Conservation (phyloP, 2,329 filamentous ascomycete species). For the Parastagonospora avenae region DNA sequence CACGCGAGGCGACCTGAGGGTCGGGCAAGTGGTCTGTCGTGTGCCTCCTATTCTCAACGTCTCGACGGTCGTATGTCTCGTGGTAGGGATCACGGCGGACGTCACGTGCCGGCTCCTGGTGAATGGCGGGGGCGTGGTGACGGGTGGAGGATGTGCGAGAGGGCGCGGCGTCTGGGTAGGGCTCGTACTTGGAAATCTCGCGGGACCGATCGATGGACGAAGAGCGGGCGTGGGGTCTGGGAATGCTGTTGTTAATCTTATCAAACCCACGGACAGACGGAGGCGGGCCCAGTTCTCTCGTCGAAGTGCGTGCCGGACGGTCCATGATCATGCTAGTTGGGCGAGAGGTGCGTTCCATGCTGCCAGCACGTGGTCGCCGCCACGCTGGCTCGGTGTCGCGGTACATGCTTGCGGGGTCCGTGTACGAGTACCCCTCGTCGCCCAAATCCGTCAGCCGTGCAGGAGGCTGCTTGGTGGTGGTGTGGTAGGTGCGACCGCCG, state of each 20-base stretch:
- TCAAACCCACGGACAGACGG: slow-evolving; percentile 74
- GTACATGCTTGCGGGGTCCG: slow-evolving; percentile 57
- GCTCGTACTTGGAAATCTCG: slow-evolving; percentile 41
- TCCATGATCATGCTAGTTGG: slow-evolving; percentile 53
- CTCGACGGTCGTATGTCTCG: slow-evolving; percentile 52
- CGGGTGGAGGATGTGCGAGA: slow-evolving; percentile 47
- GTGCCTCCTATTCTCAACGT: slow-evolving; percentile 46
- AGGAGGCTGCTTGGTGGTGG: slow-evolving; percentile 27
- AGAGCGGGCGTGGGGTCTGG: slow-evolving; percentile 30
- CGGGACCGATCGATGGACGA: slow-evolving; percentile 40
- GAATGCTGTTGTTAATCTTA: slow-evolving; percentile 59
- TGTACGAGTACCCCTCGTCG: slow-evolving; percentile 56
- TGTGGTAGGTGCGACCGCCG: slow-evolving; percentile 39
- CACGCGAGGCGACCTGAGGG: slow-evolving; percentile 51
- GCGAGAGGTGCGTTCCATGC: slow-evolving; percentile 52
- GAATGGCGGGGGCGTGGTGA: slow-evolving; percentile 50
- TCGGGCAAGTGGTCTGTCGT: slow-evolving; percentile 45
- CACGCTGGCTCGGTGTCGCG: slow-evolving; percentile 56
- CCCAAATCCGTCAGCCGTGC: slow-evolving; percentile 40
- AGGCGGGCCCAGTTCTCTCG: slow-evolving; percentile 58
- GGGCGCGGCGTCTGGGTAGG: slow-evolving; percentile 45
- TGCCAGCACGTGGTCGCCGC: slow-evolving; percentile 52
- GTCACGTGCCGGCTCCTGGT: slow-evolving; percentile 52
- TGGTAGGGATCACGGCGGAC: slow-evolving; percentile 47
- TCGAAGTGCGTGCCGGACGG: slow-evolving; percentile 42